Evolutionary conservation across 768 basidiomycete genomes (phyloP), one percentile per base, ranked within the genome.

Genomic region (Coprinopsis marcescibilis): DNA sequence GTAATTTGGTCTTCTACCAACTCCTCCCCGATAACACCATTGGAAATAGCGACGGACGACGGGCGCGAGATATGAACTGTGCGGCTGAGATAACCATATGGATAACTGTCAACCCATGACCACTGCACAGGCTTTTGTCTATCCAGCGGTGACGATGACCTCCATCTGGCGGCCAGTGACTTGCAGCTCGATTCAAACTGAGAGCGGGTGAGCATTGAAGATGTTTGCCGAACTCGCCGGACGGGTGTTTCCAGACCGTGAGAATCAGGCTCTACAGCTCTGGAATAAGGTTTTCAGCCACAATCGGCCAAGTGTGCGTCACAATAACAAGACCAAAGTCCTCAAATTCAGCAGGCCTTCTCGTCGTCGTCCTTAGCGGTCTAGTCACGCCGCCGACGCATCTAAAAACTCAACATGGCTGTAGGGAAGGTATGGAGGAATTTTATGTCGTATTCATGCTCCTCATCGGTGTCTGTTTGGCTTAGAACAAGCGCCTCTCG

Each of bases 401-500:
- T 56, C 54, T 62, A 62, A 21, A 24, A 48, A 35, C 23, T 63
- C 67, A 57, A 65, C 56, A 91, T 91, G 89, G 89, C 88, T 65
- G 89, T 91, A 73, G 88, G 88, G 68, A 90, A 89, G 80, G 88
- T 87, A 52, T 42, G 80, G 65, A 26, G 27, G 49, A 6, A 13
- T 19, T 24, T 34, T 42, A n/a, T n/a, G 3, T 20, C 25, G 42
- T 33, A 15, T 15, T 47, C 37, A n/a, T 30, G 52, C 34, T 46
- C 34, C 17, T 36, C 32, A 25, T 26, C 23, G 29, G 19, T 17
- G 47, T 36, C 44, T 55, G 32, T 57, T 51, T 44, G 37, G 34
- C 40, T 12, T 57, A 98, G 90, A 98, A 97, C 77, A 99, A 99
- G 75, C 85, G 92, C 66, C 81, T 94, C 58, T 93, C 92, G 41